These are phyloP conservation scores for Scedosporium boydii DNA, from an alignment of 2,329 filamentous ascomycete species.

Conservation along the genomic window DNA sequence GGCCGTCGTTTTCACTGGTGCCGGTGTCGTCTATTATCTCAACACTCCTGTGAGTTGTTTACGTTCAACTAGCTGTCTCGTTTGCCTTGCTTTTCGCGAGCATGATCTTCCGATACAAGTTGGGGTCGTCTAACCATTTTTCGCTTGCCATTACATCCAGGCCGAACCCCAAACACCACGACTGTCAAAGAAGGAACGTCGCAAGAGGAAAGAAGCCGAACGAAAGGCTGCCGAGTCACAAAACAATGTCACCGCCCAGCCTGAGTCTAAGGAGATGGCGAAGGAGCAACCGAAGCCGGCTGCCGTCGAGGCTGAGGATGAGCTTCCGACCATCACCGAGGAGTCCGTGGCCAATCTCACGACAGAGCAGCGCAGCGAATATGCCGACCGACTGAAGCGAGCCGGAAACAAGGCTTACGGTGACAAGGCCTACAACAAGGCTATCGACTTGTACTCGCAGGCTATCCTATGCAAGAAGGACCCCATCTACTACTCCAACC, in stretches of 20 bases:
- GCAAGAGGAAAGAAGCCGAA: slow-evolving; percentile 75
- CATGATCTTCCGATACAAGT: slow-evolving; percentile 1
- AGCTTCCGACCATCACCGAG: slow-evolving; percentile 60
- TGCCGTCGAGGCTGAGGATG: slow-evolving; percentile 49
- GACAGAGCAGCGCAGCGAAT: slow-evolving; percentile 68
- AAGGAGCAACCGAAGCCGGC: slow-evolving; percentile 31
- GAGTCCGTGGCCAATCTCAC: slow-evolving; percentile 40
- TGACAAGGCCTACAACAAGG: slow-evolving; percentile 83
- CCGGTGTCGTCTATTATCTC: slow-evolving; percentile 89
- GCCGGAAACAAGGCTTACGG: slow-evolving; percentile 95
- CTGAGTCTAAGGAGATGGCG: slow-evolving; percentile 16
- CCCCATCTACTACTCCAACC: slow-evolving; percentile 97
- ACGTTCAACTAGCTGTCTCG: neutral
- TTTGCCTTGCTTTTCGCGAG: neutral
- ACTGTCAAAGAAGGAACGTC: slow-evolving; percentile 83
- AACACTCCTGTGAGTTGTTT: slow-evolving; percentile 40
- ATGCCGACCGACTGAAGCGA: slow-evolving; percentile 85
- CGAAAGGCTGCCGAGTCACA: slow-evolving; percentile 40
- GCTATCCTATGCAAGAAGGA: slow-evolving; percentile 96
- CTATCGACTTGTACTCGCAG: slow-evolving; percentile 91
- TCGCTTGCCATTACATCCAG: neutral
- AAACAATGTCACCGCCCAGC: slow-evolving; percentile 11
- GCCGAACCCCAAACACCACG: slow-evolving; percentile 36
- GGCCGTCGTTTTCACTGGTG: slow-evolving; percentile 81
- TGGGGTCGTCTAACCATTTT: neutral